Evolutionary conservation across 768 basidiomycete species (phyloP).

Genomic region (Leccinum variicolor): DNA sequence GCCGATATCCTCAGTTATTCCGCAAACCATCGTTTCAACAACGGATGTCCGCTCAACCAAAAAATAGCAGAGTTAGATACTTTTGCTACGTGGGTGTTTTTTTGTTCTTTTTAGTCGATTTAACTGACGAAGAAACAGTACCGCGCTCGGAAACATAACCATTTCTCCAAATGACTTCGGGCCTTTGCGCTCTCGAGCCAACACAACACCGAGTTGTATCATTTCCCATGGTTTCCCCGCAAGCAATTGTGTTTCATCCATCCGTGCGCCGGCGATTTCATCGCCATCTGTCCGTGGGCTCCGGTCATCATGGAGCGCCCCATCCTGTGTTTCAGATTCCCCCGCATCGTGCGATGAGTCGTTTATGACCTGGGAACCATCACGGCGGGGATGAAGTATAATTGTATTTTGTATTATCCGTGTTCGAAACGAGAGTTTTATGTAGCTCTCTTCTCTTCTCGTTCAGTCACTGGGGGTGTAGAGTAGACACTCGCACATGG

Average conservation of each 20-base stretch:
- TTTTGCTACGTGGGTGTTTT: slow-evolving; percentile 46
- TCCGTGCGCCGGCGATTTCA: slow-evolving; percentile 19
- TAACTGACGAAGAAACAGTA: slow-evolving; percentile 30
- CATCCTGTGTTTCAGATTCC: slow-evolving; percentile 22
- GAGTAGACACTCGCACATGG: too few relatives aligned
- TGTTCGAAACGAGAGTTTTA: not conserved
- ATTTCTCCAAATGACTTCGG: slow-evolving; percentile 26
- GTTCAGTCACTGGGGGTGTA: not conserved
- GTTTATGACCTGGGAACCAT: slow-evolving; percentile 62
- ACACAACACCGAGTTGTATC: not conserved
- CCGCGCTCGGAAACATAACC: slow-evolving; percentile 37
- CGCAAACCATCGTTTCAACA: slow-evolving; percentile 34
- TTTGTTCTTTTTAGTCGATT: not conserved
- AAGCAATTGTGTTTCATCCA: slow-evolving; percentile 13
- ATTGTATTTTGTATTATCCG: not conserved
- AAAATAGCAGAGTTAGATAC: slow-evolving; percentile 49
- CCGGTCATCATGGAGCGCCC: slow-evolving; percentile 17
- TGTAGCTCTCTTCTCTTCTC: not conserved
- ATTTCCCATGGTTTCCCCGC: slow-evolving; percentile 11
- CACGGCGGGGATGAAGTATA: slow-evolving; percentile 30
- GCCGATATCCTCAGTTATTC: slow-evolving; percentile 53
- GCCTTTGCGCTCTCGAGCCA: slow-evolving; percentile 13
- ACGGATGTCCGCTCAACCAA: slow-evolving; percentile 38
- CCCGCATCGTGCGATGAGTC: slow-evolving; percentile 48
- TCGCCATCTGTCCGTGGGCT: slow-evolving; percentile 14